A percentile compares a stretch with the other conserved stretches of the same genome.
These are phyloP conservation scores for Neonectria hederae DNA, from an alignment of 2,329 filamentous ascomycete species.

Conservation along the genomic window DNA sequence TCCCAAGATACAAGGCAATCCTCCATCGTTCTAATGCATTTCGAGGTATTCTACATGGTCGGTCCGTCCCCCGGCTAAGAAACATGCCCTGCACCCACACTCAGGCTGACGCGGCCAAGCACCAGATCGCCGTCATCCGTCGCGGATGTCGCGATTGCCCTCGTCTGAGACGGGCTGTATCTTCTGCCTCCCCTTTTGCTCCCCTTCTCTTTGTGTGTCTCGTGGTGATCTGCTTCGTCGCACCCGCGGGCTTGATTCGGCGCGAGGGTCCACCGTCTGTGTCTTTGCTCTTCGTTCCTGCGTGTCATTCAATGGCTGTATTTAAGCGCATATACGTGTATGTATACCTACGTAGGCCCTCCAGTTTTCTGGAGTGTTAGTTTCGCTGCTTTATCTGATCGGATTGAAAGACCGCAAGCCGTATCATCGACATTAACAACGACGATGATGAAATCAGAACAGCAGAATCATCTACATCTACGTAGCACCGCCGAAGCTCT, in stretches of 20 bases:
- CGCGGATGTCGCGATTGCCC: not conserved
- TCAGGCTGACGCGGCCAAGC: not conserved
- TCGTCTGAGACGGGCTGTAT: not conserved
- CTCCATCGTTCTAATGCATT: not conserved
- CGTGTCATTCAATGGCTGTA: not conserved
- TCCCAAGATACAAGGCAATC: not conserved
- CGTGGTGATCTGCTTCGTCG: not conserved
- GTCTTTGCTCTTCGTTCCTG: not conserved
- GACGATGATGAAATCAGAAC: not conserved
- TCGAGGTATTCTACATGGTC: not conserved
- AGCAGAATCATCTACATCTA: not conserved
- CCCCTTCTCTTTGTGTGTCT: not conserved
- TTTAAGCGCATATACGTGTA: conserved; percentile 10
- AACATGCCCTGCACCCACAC: not conserved
- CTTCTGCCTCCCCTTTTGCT: not conserved
- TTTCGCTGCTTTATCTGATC: not conserved
- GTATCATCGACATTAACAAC: not conserved
- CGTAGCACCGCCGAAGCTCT: not conserved
- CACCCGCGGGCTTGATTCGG: conserved; percentile 5
- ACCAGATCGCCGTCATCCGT: not conserved
- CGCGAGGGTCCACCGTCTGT: not conserved
- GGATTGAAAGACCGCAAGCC: not conserved
- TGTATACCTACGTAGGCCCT: conserved; percentile 18
- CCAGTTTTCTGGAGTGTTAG: conserved; percentile 3
- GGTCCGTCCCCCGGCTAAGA: not conserved